Conservation (phyloP, 176 grass and related monocot species). For the Elaeis guineensis region DNA sequence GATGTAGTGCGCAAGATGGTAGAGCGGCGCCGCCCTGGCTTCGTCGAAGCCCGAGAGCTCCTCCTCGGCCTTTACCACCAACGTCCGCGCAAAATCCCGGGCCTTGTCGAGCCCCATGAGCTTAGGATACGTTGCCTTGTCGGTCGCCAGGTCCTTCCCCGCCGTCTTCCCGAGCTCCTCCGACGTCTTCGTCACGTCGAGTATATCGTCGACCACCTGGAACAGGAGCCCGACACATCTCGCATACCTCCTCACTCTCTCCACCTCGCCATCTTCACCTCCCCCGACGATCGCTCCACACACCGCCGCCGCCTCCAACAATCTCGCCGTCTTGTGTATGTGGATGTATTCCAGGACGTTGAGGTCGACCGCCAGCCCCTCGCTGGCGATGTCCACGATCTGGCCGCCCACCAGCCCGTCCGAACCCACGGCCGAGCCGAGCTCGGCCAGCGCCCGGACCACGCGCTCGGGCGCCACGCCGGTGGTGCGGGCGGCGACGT, state of each 20-base stretch:
- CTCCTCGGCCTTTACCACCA: constrained; percentile 24
- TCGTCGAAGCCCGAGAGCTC: constrained; percentile 31
- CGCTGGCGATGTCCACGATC: constrained; percentile 26
- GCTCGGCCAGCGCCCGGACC: constrained; percentile 31
- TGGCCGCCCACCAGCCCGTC: constrained; percentile 35
- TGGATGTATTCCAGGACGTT: constrained; percentile 42
- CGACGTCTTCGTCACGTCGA: constrained; percentile 37
- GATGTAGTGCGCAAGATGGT: constrained; percentile 37
- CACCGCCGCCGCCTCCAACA: constrained; percentile 36
- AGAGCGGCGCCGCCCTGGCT: constrained; percentile 19
- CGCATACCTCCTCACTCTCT: constrained; percentile 31
- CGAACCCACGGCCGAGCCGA: constrained; percentile 17
- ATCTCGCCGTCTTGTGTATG: constrained; percentile 37
- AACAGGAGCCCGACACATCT: constrained; percentile 27
- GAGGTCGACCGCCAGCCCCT: constrained; percentile 19
- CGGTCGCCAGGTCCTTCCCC: constrained; percentile 34
- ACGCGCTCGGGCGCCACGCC: constrained; percentile 13
- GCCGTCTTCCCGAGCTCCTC: constrained; percentile 50
- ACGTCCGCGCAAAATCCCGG: constrained; percentile 16
- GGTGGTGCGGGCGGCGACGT: constrained; percentile 1
- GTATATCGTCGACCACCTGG: constrained; percentile 50
- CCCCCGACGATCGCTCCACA: constrained; percentile 27
- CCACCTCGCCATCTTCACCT: constrained; percentile 8
- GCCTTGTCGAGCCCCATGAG: constrained; percentile 31
- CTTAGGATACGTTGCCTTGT: constrained; percentile 46